These are phyloP conservation scores for Boletus mariae DNA, from an alignment of 1,284 basidiomycete genomes.

Conservation along the genomic window DNA sequence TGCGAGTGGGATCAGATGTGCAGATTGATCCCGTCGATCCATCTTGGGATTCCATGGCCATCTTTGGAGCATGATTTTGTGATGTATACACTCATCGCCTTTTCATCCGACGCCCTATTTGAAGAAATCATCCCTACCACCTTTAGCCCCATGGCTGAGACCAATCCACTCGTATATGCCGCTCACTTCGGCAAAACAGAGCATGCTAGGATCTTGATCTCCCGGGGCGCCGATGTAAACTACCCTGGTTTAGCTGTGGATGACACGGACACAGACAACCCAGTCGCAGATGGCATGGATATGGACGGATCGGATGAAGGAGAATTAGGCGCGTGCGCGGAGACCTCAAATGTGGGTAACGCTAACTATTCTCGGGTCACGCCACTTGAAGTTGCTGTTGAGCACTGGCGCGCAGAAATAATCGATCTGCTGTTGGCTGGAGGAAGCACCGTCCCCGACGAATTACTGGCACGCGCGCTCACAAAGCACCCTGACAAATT, in stretches of 20 bases:
- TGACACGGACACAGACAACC: background rate
- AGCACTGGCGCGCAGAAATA: background rate
- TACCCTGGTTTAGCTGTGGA: background rate
- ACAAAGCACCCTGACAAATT: background rate
- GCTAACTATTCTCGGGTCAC: background rate
- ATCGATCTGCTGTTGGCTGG: background rate
- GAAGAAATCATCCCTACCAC: background rate
- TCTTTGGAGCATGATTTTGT: slow-evolving; percentile 3
- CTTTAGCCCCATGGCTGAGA: background rate
- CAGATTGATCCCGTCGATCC: background rate
- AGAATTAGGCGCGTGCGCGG: background rate
- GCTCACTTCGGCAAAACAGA: background rate
- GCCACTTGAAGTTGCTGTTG: slow-evolving; percentile 7
- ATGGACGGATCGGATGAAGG: background rate
- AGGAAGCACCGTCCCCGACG: background rate
- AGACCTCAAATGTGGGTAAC: background rate
- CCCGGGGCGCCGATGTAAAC: background rate
- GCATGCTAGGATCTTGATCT: slow-evolving; percentile 1
- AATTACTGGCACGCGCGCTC: background rate
- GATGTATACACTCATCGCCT: slow-evolving; percentile 6
- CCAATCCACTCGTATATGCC: slow-evolving; percentile 13
- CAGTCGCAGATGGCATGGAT: background rate
- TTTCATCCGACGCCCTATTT: slow-evolving; percentile 2
- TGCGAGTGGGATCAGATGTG: slow-evolving; percentile 9
- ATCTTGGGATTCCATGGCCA: slow-evolving; percentile 1